Evolutionary conservation across 1,284 basidiomycete genomes (phyloP), one percentile per base, ranked within the genome.

Genomic region (Ceratobasidium theobromae): DNA sequence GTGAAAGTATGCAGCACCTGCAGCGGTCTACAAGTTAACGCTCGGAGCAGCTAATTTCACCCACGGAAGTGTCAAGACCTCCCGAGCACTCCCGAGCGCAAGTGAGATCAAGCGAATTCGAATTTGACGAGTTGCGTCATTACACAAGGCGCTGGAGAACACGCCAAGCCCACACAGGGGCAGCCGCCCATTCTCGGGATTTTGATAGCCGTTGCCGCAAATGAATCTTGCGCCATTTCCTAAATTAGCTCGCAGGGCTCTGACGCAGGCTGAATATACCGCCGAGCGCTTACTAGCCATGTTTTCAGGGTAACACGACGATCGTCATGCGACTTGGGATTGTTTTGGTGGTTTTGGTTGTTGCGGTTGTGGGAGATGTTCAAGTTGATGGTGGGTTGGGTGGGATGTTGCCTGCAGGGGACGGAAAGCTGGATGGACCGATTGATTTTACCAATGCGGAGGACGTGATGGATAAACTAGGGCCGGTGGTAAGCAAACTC

Each of bases 391-490:
- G 33, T n/a, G 45, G 49, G 3, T 9, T 60, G n/a, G 45, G 27
- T 49, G 48, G 58, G 16, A 38, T 23, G 23, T 48, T 64, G 40
- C 48, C 58, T 52, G 58, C 4, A 25, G 48, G 58, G 14, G 48
- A 52, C n/a, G 48, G 58, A 21, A 62, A 3, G 1, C 28, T 62
- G 5, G 58, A 62, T n/a, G 58, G 18, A 8, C 58, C 58, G 48
- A 62, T 62, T 23, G 58, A 62, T 41, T 62, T 62, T 28, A 62
- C 58, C 33, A 62, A 62, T 41, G 58, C 58, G 35, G 58, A 64
- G 11, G 58, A 64, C 43, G 48, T 64, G 35, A 64, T 64, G 48
- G 58, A 64, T 5, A 64, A 64, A 35, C 27, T 64, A 18, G 48
- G 48, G 14, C 58, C 48, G 8, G 58, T 64, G 48, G 58, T 52